Evolutionary conservation across 306 rosid species (phyloP).

Genomic region (Urtica urens): DNA sequence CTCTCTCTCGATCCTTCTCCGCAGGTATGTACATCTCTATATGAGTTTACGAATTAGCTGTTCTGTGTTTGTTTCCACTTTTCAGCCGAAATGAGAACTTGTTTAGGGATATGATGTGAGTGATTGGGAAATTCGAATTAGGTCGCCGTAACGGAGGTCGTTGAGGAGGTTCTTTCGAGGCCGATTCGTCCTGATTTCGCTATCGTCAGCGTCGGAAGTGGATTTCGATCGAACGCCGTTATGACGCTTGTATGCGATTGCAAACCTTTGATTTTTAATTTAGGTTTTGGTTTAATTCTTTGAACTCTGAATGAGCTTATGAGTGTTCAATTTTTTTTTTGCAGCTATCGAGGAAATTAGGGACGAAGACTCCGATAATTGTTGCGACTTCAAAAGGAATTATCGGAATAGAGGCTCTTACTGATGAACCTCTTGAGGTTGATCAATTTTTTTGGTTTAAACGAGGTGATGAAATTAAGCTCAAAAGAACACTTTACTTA

Average conservation of each 20-base stretch:
- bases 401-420: constrained; percentile 49
- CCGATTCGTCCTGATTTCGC: constrained; percentile 68
- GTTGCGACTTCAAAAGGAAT: constrained; percentile 43
- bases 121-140: constrained; percentile 9
- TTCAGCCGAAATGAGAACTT: neutral
- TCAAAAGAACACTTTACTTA: neutral
- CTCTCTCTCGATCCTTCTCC: constrained; percentile 55
- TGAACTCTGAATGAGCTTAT: neutral
- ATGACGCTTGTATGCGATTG: constrained; percentile 33
- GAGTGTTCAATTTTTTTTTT: neutral
- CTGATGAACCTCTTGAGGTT: constrained; percentile 61
- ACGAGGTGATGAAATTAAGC: neutral
- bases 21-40: constrained; percentile 11
- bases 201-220: constrained; percentile 43
- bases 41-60: neutral
- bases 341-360: constrained; percentile 37
- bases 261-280: neutral
- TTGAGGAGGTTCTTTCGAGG: constrained; percentile 45
- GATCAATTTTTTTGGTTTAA: neutral
- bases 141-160: constrained; percentile 58
- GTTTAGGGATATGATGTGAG: neutral
- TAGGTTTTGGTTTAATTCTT: neutral
- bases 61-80: neutral
- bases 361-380: constrained; percentile 35
- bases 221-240: constrained; percentile 22